Base-by-base conservation (phyloP, 805 yeast genomes). In the Ogataea philodendri region DNA sequence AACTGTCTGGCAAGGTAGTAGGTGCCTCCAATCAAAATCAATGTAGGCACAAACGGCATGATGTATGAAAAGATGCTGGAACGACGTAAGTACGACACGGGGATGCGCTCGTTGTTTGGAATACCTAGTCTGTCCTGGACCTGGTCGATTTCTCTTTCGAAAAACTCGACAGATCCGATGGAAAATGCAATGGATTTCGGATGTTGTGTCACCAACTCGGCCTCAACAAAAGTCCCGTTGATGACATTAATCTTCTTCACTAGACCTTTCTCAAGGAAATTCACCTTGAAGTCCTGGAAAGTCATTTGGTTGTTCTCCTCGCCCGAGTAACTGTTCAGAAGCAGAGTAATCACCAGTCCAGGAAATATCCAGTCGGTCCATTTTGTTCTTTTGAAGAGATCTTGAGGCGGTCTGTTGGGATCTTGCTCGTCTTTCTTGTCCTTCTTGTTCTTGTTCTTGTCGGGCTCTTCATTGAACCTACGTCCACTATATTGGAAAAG, bases 211-310 rank as follows among this genome's bases (percentile, higher is more conserved):
- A 57, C 51, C 22, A 64, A 60, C 45, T 74, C 78, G 3, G 90
- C 84, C 35, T 81, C 73, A 6, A 87, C 98, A 30, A 72, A 70
- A 9, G 76, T 67, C 51, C 83, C 82, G 65, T 93, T 90, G 19
- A 86, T 78, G 6, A 93, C 89, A 13, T 78, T 62, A 34, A 93
- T 67, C 45, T 74, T 76, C 30, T 78, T 70, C 9, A 93, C 99
- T 26, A 77, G 69, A 5, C 88, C 88, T 50, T 79, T 84, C 44
- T 82, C 84, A 42, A 93, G 68, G 52, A 80, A 81, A 30, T 79
- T 70, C 5, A 80, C 67, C 26, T 86, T 74, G 65, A 93, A 90
- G 54, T 90, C 95, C 65, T 93, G 97, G 82, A 88, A 93, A 2
- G 96, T 79, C 41, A 90, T 69, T 53, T 85, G 57, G 27, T 51